Conservation (phyloP, 2,329 filamentous ascomycete genomes). For the Xylaria sp. region DNA sequence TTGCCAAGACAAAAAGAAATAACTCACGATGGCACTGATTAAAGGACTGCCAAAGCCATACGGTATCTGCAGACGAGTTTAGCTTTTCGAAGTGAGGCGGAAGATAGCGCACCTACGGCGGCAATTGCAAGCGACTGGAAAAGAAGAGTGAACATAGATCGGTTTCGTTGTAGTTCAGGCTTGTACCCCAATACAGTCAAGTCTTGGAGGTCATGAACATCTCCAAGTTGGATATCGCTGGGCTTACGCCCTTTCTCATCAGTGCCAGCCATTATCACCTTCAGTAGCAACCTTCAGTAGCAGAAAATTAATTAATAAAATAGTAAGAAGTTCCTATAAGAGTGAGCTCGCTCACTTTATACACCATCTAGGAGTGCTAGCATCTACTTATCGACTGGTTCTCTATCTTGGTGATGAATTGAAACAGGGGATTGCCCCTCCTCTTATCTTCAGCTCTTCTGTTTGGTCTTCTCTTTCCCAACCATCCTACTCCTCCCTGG, state of each 20-base stretch:
- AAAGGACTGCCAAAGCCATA: conserved; percentile 59
- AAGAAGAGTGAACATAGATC: conserved; percentile 68
- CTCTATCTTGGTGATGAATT: background rate
- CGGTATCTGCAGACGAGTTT: conserved; percentile 55
- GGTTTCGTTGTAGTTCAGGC: conserved; percentile 66
- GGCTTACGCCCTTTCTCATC: conserved; percentile 27
- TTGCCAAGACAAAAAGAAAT: background rate
- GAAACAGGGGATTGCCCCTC: conserved; percentile 22
- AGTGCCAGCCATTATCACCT: conserved; percentile 15
- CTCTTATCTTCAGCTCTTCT: conserved; percentile 31
- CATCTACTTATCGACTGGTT: background rate
- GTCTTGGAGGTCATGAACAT: conserved; percentile 47
- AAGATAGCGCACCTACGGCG: conserved; percentile 51
- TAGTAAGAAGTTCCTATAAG: background rate
- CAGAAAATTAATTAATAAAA: background rate
- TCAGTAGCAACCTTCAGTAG: conserved; percentile 3
- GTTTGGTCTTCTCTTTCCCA: conserved; percentile 4
- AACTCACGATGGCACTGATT: conserved; percentile 46
- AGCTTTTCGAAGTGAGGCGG: conserved; percentile 6
- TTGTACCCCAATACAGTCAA: conserved; percentile 64
- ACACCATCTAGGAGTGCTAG: background rate
- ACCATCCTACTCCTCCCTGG: conserved; percentile 14
- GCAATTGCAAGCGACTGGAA: conserved; percentile 72
- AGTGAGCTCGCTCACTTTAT: conserved; percentile 6
- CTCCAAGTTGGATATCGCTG: conserved; percentile 27